Conservation (phyloP, 345 rosid species). For the Heritiera littoralis region DNA sequence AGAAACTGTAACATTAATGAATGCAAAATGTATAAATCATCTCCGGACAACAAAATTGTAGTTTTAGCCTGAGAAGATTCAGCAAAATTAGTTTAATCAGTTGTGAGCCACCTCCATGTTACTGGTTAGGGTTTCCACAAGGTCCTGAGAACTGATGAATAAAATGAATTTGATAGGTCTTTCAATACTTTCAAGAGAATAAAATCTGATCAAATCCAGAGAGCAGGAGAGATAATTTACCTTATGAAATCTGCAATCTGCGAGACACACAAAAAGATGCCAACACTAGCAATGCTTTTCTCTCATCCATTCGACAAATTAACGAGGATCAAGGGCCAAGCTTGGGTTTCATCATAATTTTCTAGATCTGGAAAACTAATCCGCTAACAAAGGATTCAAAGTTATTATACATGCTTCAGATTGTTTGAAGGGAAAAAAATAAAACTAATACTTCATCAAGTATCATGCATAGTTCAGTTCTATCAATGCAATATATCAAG, state of each 20-base stretch:
- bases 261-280: not conserved
- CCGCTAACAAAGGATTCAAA: slow-evolving; percentile 28
- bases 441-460: not conserved
- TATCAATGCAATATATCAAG: not conserved
- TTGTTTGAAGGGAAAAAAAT: not conserved
- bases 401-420: not conserved
- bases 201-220: not conserved
- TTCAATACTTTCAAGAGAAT: not conserved
- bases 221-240: not conserved
- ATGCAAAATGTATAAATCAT: not conserved
- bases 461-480: not conserved
- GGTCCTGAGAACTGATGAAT: slow-evolving; percentile 3
- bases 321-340: slow-evolving; percentile 65
- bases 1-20: not conserved
- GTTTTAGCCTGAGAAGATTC: not conserved
- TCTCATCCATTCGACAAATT: slow-evolving; percentile 60
- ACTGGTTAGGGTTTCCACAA: not conserved
- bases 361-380: slow-evolving; percentile 45
- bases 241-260: not conserved
- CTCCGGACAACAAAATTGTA: slow-evolving; percentile 4
- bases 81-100: not conserved
- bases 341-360: slow-evolving; percentile 36
- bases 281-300: slow-evolving; percentile 35
- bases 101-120: slow-evolving; percentile 3
- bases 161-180: not conserved